phyloP scores from a whole-genome alignment of 352 stramenopile species.

The Globisporangium radiosum region DNA sequence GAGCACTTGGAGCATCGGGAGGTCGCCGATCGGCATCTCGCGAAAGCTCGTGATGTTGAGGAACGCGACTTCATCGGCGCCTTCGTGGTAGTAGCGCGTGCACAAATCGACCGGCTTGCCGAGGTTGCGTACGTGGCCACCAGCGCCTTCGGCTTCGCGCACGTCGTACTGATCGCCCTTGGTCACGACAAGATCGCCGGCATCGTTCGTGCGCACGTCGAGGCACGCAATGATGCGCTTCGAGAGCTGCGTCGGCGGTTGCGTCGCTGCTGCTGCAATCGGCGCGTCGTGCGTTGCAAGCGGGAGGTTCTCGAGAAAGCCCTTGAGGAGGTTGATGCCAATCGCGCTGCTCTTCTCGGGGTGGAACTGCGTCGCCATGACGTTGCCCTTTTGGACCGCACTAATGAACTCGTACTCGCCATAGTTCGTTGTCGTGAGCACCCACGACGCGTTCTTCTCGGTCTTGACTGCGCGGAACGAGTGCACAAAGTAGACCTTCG shows the following conservation, averaged over 20 bases:
- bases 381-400: conserved; percentile 92
- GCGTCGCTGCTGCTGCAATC: conserved; percentile 22
- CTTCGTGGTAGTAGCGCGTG: conserved; percentile 93
- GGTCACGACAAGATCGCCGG: conserved; percentile 96
- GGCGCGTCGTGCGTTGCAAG: conserved; percentile 38
- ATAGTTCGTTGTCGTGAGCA: conserved; percentile 95
- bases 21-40: conserved; percentile 94
- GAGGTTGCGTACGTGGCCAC: conserved; percentile 94
- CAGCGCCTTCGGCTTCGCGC: conserved; percentile 66
- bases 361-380: conserved; percentile 98
- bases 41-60: conserved; percentile 99
- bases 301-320: conserved; percentile 87
- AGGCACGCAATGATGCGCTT: conserved; percentile 97
- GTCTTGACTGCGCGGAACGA: conserved; percentile 87
- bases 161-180: conserved; percentile 99
- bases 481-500: conserved; percentile 97
- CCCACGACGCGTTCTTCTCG: conserved; percentile 85
- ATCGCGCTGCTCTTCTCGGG: conserved; percentile 95
- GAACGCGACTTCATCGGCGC: conserved; percentile 96
- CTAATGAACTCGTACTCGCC: conserved; percentile 91
- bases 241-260: conserved; percentile 69
- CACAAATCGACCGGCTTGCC: conserved; percentile 95
- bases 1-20: conserved; percentile 96
- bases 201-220: conserved; percentile 95
- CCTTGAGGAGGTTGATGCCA: conserved; percentile 89